Evolutionary conservation across 2,329 filamentous ascomycete genomes (phyloP).

Genomic region (Scytalidium lignicola): DNA sequence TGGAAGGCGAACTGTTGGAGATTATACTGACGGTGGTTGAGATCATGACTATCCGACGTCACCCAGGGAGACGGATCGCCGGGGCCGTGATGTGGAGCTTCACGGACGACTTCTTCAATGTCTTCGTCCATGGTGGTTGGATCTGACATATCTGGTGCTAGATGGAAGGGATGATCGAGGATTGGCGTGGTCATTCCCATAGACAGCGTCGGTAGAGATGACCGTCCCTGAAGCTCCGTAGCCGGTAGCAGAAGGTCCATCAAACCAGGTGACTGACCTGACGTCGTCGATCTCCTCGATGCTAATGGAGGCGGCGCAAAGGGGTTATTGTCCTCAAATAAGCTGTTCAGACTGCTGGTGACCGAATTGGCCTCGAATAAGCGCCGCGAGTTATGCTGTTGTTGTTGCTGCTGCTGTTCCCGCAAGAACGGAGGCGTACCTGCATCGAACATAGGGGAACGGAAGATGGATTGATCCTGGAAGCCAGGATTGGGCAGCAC

Average conservation of each 20-base stretch:
- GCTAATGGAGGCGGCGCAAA: constrained; percentile 20
- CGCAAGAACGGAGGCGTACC: constrained; percentile 23
- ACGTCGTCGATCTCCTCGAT: constrained; percentile 26
- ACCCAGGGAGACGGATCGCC: neutral
- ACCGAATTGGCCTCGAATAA: constrained; percentile 28
- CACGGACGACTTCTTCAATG: constrained; percentile 49
- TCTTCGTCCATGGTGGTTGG: constrained; percentile 37
- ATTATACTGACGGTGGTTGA: neutral
- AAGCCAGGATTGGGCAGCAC: constrained; percentile 6
- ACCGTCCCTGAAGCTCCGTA: constrained; percentile 33
- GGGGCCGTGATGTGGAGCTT: constrained; percentile 4
- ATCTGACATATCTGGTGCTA: constrained; percentile 16
- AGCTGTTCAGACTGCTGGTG: constrained; percentile 30
- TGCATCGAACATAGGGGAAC: constrained; percentile 24
- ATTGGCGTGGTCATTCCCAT: constrained; percentile 14
- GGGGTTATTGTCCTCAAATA: constrained; percentile 31
- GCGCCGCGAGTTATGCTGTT: constrained; percentile 9
- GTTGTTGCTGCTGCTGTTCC: constrained; percentile 9
- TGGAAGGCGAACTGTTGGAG: constrained; percentile 6
- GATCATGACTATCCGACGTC: neutral
- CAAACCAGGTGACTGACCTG: constrained; percentile 42
- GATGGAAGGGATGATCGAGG: constrained; percentile 17
- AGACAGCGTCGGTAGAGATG: constrained; percentile 14
- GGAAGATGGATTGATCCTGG: constrained; percentile 20
- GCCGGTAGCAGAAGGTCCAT: constrained; percentile 43